Evolutionary conservation across 352 stramenopile species (phyloP).

Genomic region (Pythium coloratum): DNA sequence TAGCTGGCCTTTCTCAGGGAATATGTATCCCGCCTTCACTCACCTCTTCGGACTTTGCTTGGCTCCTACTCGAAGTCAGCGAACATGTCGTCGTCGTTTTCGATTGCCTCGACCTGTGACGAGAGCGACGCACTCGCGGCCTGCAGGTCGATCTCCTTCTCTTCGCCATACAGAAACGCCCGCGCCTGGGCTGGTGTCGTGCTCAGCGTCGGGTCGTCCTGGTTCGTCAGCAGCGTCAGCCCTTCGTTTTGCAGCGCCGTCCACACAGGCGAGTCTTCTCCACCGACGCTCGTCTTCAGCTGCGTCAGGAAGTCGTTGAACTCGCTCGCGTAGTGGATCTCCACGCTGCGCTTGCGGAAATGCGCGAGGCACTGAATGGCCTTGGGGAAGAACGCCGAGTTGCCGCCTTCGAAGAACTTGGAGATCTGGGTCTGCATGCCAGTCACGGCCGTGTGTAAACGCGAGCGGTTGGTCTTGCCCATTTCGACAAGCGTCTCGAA

Average conservation of each 20-base stretch:
- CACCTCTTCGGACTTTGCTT: not conserved
- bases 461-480: constrained; percentile 42
- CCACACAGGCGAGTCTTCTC: constrained; percentile 47
- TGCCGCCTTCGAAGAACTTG: constrained; percentile 54
- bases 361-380: constrained; percentile 66
- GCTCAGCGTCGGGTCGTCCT: constrained; percentile 58
- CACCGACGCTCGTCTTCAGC: constrained; percentile 47
- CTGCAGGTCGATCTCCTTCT: constrained; percentile 41
- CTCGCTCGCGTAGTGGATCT: constrained; percentile 70
- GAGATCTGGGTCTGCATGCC: constrained; percentile 74
- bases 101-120: constrained; percentile 57
- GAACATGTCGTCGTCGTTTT: constrained; percentile 83
- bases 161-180: constrained; percentile 65
- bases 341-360: constrained; percentile 66
- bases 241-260: constrained; percentile 51
- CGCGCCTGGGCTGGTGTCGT: constrained; percentile 49
- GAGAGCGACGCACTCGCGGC: constrained; percentile 50
- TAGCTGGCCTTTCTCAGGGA: too few relatives aligned
- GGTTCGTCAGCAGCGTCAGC: constrained; percentile 53
- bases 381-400: constrained; percentile 58
- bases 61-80: constrained; percentile 64
- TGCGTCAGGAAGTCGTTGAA: constrained; percentile 74
- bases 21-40: too few relatives aligned
- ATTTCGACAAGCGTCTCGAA: constrained; percentile 73
- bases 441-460: constrained; percentile 48